A percentile compares a stretch with the other conserved stretches of the same genome.
These are phyloP conservation scores for Aspergillus brasiliensis DNA, from an alignment of 2,329 filamentous ascomycete species.

Conservation along the genomic window DNA sequence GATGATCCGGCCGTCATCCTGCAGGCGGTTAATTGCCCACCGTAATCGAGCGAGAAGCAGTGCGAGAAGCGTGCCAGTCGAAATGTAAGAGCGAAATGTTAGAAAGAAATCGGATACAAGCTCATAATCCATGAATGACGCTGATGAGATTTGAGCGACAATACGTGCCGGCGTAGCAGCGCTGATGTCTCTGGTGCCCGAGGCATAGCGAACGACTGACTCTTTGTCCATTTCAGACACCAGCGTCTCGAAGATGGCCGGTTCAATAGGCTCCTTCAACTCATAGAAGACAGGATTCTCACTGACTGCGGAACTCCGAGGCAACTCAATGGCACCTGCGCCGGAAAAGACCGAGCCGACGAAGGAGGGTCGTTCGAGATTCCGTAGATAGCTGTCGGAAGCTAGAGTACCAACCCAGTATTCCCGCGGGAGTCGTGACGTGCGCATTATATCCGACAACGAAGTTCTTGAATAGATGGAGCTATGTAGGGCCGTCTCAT, in stretches of 20 bases:
- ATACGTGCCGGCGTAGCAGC: slow-evolving; percentile 89
- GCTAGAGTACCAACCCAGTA: slow-evolving; percentile 29
- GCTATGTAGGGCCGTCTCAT: slow-evolving; percentile 74
- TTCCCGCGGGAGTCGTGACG: slow-evolving; percentile 58
- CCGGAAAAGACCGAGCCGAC: slow-evolving; percentile 41
- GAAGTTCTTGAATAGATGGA: slow-evolving; percentile 74
- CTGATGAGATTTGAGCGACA: slow-evolving; percentile 94
- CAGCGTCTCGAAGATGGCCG: slow-evolving; percentile 74
- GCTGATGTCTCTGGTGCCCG: slow-evolving; percentile 70
- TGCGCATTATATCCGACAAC: slow-evolving; percentile 67
- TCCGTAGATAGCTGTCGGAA: slow-evolving; percentile 28
- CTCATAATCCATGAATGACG: slow-evolving; percentile 94
- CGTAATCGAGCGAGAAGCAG: slow-evolving; percentile 82
- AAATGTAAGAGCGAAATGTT: slow-evolving; percentile 86
- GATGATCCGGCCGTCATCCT: slow-evolving; percentile 90
- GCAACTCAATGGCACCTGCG: slow-evolving; percentile 35
- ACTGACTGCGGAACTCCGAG: slow-evolving; percentile 34
- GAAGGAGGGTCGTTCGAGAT: slow-evolving; percentile 36
- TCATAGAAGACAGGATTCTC: slow-evolving; percentile 47
- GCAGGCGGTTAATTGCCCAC: slow-evolving; percentile 79
- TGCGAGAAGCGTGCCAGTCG: slow-evolving; percentile 72
- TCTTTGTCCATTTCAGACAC: slow-evolving; percentile 81
- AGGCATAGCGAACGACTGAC: slow-evolving; percentile 78
- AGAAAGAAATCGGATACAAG: slow-evolving; percentile 97
- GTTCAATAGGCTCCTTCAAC: slow-evolving; percentile 64